These are phyloP conservation scores for Vigna unguiculata DNA, from an alignment of 306 rosid genomes.

Conservation along the genomic window DNA sequence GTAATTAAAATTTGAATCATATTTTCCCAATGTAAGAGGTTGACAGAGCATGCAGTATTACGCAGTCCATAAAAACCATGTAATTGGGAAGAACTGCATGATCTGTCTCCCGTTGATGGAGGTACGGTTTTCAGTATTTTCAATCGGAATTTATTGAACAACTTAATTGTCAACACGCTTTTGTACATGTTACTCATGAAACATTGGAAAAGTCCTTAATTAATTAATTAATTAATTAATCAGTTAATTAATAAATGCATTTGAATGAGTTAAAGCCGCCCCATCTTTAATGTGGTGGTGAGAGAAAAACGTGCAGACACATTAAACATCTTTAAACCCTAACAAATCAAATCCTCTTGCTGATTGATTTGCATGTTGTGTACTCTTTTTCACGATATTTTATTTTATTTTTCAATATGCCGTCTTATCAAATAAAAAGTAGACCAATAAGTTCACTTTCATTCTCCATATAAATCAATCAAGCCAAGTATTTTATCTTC, in stretches of 20 bases:
- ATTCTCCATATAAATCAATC: slow-evolving; percentile 5
- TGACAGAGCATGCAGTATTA: slow-evolving; percentile 19
- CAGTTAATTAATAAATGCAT: not conserved
- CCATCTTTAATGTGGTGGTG: slow-evolving; percentile 1
- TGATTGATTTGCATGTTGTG: not conserved
- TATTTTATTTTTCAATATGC: not conserved
- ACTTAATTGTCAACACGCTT: slow-evolving; percentile 18
- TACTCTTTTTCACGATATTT: not conserved
- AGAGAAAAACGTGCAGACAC: not conserved
- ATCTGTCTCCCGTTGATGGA: slow-evolving; percentile 35
- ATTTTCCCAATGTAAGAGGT: slow-evolving; percentile 8
- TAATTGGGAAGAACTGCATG: slow-evolving; percentile 1
- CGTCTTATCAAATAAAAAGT: not conserved
- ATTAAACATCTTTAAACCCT: not conserved
- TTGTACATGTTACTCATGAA: slow-evolving; percentile 1
- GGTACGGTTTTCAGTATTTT: slow-evolving; percentile 19
- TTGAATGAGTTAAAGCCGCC: not conserved
- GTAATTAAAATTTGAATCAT: not conserved
- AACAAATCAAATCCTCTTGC: not conserved
- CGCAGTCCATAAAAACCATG: slow-evolving; percentile 10
- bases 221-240: not conserved
- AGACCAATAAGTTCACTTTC: slow-evolving; percentile 3
- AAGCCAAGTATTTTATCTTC: not conserved
- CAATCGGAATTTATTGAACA: slow-evolving; percentile 1
- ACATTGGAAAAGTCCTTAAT: not conserved